A percentile compares a stretch with the other conserved stretches of the same genome.
These are phyloP conservation scores for Pseudogymnoascus sp. DNA, from an alignment of 2,329 filamentous ascomycete genomes.

Conservation along the genomic window DNA sequence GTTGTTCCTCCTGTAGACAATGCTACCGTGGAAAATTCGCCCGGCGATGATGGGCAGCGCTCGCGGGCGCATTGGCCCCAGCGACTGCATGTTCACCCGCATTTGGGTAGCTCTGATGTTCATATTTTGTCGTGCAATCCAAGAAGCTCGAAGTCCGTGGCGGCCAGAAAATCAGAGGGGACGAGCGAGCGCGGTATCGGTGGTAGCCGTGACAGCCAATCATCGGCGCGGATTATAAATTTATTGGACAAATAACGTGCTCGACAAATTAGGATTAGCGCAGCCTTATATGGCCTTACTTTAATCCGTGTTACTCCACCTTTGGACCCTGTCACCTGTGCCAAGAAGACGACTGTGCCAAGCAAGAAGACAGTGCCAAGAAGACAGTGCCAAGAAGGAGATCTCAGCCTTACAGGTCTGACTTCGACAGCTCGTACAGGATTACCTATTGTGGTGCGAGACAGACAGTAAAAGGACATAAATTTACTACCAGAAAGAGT, in stretches of 20 bases:
- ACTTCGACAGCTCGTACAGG: not conserved
- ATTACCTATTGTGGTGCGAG: not conserved
- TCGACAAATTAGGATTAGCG: not conserved
- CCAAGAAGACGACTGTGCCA: not conserved
- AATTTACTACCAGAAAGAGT: not conserved
- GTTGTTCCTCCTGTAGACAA: constrained; percentile 9
- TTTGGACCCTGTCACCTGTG: not conserved
- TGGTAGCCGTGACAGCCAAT: constrained; percentile 1
- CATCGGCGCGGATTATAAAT: not conserved
- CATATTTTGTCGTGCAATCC: not conserved
- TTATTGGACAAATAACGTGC: constrained; percentile 3
- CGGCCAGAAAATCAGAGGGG: constrained; percentile 1
- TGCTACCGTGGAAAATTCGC: not conserved
- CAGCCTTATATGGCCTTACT: not conserved
- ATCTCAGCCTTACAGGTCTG: not conserved
- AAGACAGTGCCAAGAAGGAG: not conserved
- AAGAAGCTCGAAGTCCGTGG: not conserved
- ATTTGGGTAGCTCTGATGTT: not conserved
- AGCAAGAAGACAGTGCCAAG: too few relatives aligned
- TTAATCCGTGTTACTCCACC: not conserved
- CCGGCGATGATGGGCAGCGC: not conserved
- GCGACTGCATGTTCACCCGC: constrained; percentile 2
- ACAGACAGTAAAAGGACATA: not conserved
- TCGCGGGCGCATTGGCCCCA: not conserved
- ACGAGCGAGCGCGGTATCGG: not conserved